Evolutionary conservation across 306 rosid genomes (phyloP).

Genomic region (Castanopsis chinensis): DNA sequence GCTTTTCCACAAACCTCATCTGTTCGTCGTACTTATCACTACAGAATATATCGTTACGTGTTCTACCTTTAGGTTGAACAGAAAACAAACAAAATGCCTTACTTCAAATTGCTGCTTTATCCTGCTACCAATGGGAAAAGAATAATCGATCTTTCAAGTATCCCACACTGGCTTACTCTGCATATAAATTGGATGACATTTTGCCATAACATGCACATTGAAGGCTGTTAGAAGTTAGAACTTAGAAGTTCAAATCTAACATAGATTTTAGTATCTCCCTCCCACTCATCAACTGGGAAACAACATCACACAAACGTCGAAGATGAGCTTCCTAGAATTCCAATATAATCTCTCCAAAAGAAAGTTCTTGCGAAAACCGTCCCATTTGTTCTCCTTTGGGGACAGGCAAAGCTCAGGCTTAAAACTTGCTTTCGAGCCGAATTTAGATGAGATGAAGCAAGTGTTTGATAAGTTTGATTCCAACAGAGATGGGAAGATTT

Average conservation of each 20-base stretch:
- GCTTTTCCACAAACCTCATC: slow-evolving; percentile 15
- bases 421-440: slow-evolving; percentile 47
- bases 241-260: background rate
- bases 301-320: slow-evolving; percentile 38
- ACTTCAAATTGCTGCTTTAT: background rate
- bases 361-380: slow-evolving; percentile 58
- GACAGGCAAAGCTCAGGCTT: slow-evolving; percentile 59
- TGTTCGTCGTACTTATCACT: slow-evolving; percentile 12
- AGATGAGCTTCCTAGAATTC: slow-evolving; percentile 64
- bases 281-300: slow-evolving; percentile 12
- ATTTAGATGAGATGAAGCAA: slow-evolving; percentile 61
- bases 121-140: background rate
- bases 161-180: background rate
- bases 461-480: slow-evolving; percentile 76
- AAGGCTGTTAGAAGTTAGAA: background rate
- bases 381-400: slow-evolving; percentile 39
- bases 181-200: slow-evolving; percentile 7
- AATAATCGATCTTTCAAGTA: slow-evolving; percentile 2
- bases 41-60: slow-evolving; percentile 41
- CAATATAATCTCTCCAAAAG: slow-evolving; percentile 65
- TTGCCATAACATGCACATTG: background rate
- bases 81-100: slow-evolving; percentile 40
- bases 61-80: slow-evolving; percentile 21
- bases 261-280: background rate
- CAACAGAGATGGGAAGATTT: slow-evolving; percentile 75